A percentile compares a stretch with the other conserved stretches of the same genome.
Conservation (phyloP, 1,139 yeast genomes). For the Kodamaea anthophila region DNA sequence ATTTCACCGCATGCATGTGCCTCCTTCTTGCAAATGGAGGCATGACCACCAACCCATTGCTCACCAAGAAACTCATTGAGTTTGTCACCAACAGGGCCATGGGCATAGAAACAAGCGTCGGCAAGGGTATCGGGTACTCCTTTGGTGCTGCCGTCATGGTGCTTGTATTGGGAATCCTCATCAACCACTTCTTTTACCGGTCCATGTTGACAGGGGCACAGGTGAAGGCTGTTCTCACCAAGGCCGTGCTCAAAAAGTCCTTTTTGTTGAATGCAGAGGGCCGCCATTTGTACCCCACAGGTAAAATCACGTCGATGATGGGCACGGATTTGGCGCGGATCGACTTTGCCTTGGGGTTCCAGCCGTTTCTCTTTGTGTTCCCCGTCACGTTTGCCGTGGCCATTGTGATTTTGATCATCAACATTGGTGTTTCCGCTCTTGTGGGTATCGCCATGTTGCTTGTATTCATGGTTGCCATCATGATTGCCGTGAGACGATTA, state of each 20-base stretch:
- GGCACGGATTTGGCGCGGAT: conserved; percentile 79
- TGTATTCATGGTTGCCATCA: conserved; percentile 34
- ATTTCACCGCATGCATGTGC: conserved; percentile 16
- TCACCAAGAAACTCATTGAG: conserved; percentile 35
- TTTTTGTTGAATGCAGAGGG: conserved; percentile 22
- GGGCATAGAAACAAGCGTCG: conserved; percentile 16
- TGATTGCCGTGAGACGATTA: conserved; percentile 28
- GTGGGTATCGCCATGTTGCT: conserved; percentile 49
- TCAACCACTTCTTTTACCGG: conserved; percentile 57
- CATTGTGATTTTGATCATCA: conserved; percentile 57
- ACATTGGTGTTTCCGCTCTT: conserved; percentile 68
- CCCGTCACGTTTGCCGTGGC: conserved; percentile 58
- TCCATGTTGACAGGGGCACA: conserved; percentile 43
- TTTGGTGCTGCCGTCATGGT: conserved; percentile 19
- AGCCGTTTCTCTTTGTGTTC: conserved; percentile 57
- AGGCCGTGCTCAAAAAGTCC: conserved; percentile 26
- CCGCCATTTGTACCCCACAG: conserved; percentile 23
- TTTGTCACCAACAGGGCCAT: conserved; percentile 30
- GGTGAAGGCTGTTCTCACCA: conserved; percentile 29
- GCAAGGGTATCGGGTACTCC: conserved; percentile 29
- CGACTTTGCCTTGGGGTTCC: conserved; percentile 69
- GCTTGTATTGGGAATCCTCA: conserved; percentile 32
- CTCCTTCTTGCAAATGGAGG: conserved; percentile 15
- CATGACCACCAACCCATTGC: conserved; percentile 20
- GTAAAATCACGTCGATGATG: conserved; percentile 45